These are phyloP conservation scores for Herpetomonas tarakana DNA, from an alignment of 208 protist genomes.

Conservation along the genomic window DNA sequence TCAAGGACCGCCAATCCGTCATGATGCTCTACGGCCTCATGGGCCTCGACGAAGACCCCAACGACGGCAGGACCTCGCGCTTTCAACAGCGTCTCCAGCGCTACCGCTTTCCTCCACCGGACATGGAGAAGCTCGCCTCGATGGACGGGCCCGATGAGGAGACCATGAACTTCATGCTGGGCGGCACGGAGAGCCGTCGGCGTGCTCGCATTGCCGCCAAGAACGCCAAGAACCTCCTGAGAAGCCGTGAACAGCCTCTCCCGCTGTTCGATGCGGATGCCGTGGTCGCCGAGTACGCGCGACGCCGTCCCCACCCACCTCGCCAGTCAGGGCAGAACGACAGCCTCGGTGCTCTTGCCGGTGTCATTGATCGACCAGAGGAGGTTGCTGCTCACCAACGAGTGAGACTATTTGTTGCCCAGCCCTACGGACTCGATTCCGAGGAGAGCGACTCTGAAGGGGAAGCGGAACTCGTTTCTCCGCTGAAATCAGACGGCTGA, in stretches of 20 bases:
- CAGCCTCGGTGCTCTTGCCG: background rate
- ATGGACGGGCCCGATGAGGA: background rate
- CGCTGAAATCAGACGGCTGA: too few species aligned
- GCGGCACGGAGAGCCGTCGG: background rate
- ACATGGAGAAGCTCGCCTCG: background rate
- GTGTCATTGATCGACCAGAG: background rate
- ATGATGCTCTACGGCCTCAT: background rate
- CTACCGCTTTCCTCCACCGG: background rate
- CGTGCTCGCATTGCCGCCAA: background rate
- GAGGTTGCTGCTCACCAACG: background rate
- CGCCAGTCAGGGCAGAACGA: background rate
- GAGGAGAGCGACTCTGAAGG: background rate
- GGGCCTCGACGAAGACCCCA: background rate
- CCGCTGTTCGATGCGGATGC: background rate
- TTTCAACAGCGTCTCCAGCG: background rate
- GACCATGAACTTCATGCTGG: background rate
- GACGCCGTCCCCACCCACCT: background rate
- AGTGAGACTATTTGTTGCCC: background rate
- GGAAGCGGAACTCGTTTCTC: background rate
- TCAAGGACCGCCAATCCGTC: background rate
- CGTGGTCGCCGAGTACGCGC: background rate
- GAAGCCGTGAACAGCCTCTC: background rate
- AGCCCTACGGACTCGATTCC: background rate
- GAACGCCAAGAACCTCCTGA: background rate
- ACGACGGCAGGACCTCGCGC: background rate